These are phyloP conservation scores for Raffaelea albimanens DNA, from an alignment of 2,329 filamentous ascomycete genomes.

Conservation along the genomic window DNA sequence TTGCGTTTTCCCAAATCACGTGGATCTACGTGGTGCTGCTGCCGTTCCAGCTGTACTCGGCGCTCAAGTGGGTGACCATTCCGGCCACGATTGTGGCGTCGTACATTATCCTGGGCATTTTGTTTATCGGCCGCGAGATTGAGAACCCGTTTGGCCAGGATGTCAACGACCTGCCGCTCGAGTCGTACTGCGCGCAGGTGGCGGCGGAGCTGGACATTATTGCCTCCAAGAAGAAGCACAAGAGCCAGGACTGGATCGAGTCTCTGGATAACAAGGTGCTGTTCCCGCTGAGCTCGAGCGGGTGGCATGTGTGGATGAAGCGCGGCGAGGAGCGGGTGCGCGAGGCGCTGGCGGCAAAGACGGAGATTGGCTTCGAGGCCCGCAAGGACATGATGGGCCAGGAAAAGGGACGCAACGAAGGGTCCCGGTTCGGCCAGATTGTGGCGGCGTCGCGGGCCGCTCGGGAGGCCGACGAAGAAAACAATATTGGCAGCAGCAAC, in stretches of 20 bases:
- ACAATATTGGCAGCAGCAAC: not conserved
- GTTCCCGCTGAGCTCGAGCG: slow-evolving; percentile 31
- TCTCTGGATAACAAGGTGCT: slow-evolving; percentile 27
- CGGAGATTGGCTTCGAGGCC: slow-evolving; percentile 19
- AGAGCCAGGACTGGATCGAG: slow-evolving; percentile 38
- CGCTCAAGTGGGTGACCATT: slow-evolving; percentile 60
- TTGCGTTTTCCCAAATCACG: slow-evolving; percentile 67
- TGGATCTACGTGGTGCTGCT: slow-evolving; percentile 66
- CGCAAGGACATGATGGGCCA: slow-evolving; percentile 17
- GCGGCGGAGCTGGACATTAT: slow-evolving; percentile 56
- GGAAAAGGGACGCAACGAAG: slow-evolving; percentile 5
- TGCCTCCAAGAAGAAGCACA: slow-evolving; percentile 42
- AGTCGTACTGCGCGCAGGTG: slow-evolving; percentile 56
- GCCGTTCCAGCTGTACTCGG: slow-evolving; percentile 58
- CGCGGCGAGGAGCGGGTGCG: slow-evolving; percentile 36
- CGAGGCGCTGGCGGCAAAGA: slow-evolving; percentile 29
- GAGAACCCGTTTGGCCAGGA: slow-evolving; percentile 63
- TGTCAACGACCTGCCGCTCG: slow-evolving; percentile 58
- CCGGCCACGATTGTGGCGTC: slow-evolving; percentile 55
- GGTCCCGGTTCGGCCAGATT: not conserved
- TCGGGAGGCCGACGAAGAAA: too few species aligned
- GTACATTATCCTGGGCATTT: slow-evolving; percentile 64
- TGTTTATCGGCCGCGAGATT: slow-evolving; percentile 58
- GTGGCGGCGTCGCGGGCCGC: not conserved
- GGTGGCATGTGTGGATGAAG: slow-evolving; percentile 37